Evolutionary conservation across 441 rosid species (phyloP), one percentile per base, ranked within the genome.

Genomic region (Populus hybrid): DNA sequence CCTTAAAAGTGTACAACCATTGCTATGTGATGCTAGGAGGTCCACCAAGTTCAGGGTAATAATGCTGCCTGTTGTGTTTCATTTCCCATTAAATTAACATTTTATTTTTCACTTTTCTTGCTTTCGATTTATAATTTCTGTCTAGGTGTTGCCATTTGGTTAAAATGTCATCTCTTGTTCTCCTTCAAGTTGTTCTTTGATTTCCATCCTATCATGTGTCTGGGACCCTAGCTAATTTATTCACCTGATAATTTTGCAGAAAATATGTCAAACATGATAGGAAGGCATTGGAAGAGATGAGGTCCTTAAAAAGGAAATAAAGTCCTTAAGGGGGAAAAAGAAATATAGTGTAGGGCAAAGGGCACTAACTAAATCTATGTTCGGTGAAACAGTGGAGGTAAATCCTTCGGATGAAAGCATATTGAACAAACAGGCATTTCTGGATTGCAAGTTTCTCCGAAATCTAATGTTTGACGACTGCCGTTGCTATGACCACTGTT

Each of bases 41-140:
- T 28, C 69, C 71, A 70, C 16, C 10, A 18, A 46, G 70, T 76
- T 76, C 40, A 70, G 73, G 82, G 80, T 76, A 76, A 38, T 11
- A 50, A 40, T 59, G 32, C 67, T 82, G 63, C 57, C 36, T 30
- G 65, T 12, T 67, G 9, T 75, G 40, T 64, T 63, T 69, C 24
- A 19, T 69, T 12, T 34, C 18, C 11, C 67, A 12, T 74, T 35
- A 36, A 35, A 5, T 76, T 42, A 53, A 57, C 34, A 26, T 40
- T 66, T 79, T 36, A 38, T 23, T 28, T 30, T 61, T 70, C 7
- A 75, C 34, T 66, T 40, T 40, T 75, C 35, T 61, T 66, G 61
- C 23, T 42, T 61, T 11, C 18, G 18, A 75, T 75, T 67, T 50
- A n/a, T 3, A 3, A 30, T 67, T 67, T 75, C 46, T 6, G 40